phyloP scores from a whole-genome alignment of 1,284 basidiomycete genomes.

The Blastosporella zonata region DNA sequence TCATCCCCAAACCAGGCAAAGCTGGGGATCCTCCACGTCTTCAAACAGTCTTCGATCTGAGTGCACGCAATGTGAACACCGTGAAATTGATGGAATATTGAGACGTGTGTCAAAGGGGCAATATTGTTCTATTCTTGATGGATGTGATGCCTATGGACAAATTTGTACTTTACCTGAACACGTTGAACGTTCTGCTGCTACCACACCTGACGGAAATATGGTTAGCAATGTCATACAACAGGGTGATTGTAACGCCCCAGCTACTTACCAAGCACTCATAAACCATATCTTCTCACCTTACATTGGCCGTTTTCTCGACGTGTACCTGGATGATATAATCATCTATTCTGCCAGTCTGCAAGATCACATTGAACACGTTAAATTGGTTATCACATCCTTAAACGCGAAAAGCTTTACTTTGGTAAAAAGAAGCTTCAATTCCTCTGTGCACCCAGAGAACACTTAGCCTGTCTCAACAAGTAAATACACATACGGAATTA shows the following conservation, averaged over 20 bases:
- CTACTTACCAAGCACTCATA: conserved; percentile 22
- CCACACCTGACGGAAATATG: conserved; percentile 33
- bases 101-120: conserved; percentile 14
- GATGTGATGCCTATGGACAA: conserved; percentile 34
- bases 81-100: conserved; percentile 14
- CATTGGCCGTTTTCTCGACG: conserved; percentile 16
- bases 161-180: conserved; percentile 31
- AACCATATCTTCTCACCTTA: conserved; percentile 24
- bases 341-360: conserved; percentile 31
- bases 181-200: conserved; percentile 24
- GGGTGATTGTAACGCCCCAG: neutral
- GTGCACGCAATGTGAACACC: conserved; percentile 21
- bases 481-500: too few relatives aligned
- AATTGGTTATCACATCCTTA: conserved; percentile 27
- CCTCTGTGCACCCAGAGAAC: too few relatives aligned
- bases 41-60: conserved; percentile 21
- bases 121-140: conserved; percentile 29
- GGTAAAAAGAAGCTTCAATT: conserved; percentile 21
- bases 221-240: conserved; percentile 29
- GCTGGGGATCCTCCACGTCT: neutral
- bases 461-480: too few relatives aligned
- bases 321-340: conserved; percentile 13
- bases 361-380: conserved; percentile 32
- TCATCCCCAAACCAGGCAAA: conserved; percentile 17
- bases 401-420: conserved; percentile 3